Evolutionary conservation across 169 alveolate genomes (phyloP), one percentile per base, ranked within the genome.

Genomic region (Plasmodium reichenowi): DNA sequence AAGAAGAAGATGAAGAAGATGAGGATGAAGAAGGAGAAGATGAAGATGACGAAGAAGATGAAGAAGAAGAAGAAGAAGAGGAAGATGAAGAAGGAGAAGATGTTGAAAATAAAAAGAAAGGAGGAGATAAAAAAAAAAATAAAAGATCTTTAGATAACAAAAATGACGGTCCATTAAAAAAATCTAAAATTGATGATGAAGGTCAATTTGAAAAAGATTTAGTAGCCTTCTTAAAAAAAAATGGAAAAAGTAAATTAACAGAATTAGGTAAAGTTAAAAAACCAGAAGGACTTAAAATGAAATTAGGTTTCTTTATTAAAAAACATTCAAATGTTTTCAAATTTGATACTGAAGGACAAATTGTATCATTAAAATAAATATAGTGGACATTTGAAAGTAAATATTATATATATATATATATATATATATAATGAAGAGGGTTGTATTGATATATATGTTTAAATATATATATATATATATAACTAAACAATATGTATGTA

Each of bases 41-140:
- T 48, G 93, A 94, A 45, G 98, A 93, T 0, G 98, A 96, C 1
- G 98, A 95, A 29, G 97, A 94, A 47, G 94, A 93, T 0, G 97
- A 93, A 4, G 96, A 93, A 17, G 97, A 80, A 1, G 94, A 72
- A 1, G 93, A 75, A n/a, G 95, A 74, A 0, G 95, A 75, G 0
- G 97, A 88, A 2, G 96, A 90, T 8, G 93, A 91, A 3, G 80
- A 78, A 4, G 96, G 92, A 10, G 94, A 93, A 15, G 75, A 93
- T 26, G 94, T 56, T 9, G 95, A 93, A 10, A 96, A 94, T 7
- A 96, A 95, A 52, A 93, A 94, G 10, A 93, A 86, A 24, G 66
- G 45, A 92, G 88, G 58, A 75, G 93, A 67, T 85, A 94, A 92
- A 52, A 80, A 78, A 3, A 93, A 85, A 17, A 78, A 75, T 26